Evolutionary conservation across 2,329 filamentous ascomycete species (phyloP).

Genomic region (Colletotrichum musae): DNA sequence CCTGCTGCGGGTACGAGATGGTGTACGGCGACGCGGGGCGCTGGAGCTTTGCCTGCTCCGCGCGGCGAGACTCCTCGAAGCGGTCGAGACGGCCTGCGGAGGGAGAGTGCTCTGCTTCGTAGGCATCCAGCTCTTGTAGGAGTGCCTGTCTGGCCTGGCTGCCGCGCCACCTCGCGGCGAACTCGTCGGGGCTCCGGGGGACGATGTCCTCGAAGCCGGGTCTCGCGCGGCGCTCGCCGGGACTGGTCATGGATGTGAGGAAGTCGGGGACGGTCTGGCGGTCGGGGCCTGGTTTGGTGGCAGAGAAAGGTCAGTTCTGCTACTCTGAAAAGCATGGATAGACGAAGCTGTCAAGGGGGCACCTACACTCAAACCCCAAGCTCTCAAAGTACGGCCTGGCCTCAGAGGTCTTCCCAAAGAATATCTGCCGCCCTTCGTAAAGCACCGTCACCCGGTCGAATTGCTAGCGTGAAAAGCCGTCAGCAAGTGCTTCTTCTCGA

Average conservation of each 20-base stretch:
- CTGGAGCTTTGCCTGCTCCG: constrained; percentile 70
- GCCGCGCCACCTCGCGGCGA: constrained; percentile 75
- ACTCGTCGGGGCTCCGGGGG: constrained; percentile 77
- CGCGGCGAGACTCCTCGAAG: constrained; percentile 60
- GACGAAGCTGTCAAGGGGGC: constrained; percentile 60
- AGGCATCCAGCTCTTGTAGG: constrained; percentile 61
- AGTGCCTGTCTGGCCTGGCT: constrained; percentile 74
- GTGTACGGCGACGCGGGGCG: constrained; percentile 82
- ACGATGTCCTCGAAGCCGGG: constrained; percentile 69
- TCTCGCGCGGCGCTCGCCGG: constrained; percentile 72
- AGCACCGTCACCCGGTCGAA: constrained; percentile 79
- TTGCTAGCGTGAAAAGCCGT: constrained; percentile 50
- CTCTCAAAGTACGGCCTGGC: constrained; percentile 73
- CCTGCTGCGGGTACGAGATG: constrained; percentile 81
- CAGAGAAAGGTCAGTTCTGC: constrained; percentile 48
- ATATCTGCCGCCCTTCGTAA: constrained; percentile 78
- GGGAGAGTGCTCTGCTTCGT: constrained; percentile 40
- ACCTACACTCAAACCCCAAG: constrained; percentile 72
- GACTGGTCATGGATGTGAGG: constrained; percentile 77
- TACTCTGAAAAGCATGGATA: too few relatives aligned
- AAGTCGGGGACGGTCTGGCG: constrained; percentile 78
- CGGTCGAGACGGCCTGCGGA: neutral
- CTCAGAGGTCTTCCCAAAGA: constrained; percentile 70
- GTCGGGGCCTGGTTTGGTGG: constrained; percentile 43
- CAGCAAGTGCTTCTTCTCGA: neutral